Base-by-base conservation (phyloP, 768 basidiomycete species). In the Chalciporus sphaerocephalus region DNA sequence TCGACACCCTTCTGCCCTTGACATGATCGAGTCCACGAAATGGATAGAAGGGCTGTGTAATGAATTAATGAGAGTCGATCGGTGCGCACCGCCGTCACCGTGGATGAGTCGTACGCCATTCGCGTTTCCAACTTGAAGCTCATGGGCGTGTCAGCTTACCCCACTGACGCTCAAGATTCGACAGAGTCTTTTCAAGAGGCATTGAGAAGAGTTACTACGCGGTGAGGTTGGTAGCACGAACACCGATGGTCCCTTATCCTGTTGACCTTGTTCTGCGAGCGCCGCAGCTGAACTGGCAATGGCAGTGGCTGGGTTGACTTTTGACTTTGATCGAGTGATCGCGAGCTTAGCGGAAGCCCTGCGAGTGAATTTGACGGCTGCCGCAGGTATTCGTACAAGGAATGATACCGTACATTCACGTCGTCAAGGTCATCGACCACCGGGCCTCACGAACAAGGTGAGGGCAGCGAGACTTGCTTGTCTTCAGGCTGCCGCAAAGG, bases 381-480 rank as follows among this genome's bases (percentile, higher is more conserved):
- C 30, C 13, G n/a, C 30, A 32, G 15, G 15, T 13, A 5, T n/a
- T n/a, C 30, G 30, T 30, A 40, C 42, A 44, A 52, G 50, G 28
- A 44, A 5, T 42, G 11, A 48, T 41, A 27, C 42, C 34, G 40
- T 43, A 50, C 39, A n/a, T 38, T 50, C 43, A 38, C 38, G 43
- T 45, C 22, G n/a, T 20, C 36, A 22, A 24, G 24, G 22, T 15
- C 37, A 20, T 20, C 37, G 37, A 22, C 22, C 13, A 38, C 39
- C 39, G 9, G 15, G 55, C 61, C 59, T 60, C 61, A 24, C 55
- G 52, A 41, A 46, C 36, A 33, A 38, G 50, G 60, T 57, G 59
- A 33, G 60, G 47, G 17, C 38, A 44, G 38, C 33, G 43, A n/a
- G n/a, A n/a, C n/a, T n/a, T n/a, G n/a, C n/a, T n/a, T n/a, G n/a